A percentile compares a stretch with the other conserved stretches of the same genome.
These are phyloP conservation scores for Pseudofabraea citricarpa DNA, from an alignment of 2,329 filamentous ascomycete species.

Conservation along the genomic window DNA sequence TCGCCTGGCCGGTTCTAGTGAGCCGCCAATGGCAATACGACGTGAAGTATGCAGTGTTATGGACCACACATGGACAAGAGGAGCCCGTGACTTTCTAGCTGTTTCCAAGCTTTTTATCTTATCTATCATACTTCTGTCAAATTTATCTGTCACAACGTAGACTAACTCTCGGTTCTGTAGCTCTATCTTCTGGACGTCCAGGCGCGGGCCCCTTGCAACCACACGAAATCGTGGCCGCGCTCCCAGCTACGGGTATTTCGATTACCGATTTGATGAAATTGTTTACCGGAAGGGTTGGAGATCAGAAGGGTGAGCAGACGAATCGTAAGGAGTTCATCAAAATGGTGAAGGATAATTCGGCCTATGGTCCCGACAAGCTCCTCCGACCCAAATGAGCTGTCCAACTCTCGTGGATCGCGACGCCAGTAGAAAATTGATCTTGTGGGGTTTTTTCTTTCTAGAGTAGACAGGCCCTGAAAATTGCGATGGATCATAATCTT, in stretches of 20 bases:
- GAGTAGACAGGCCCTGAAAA: too few species aligned
- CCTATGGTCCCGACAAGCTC: slow-evolving; percentile 51
- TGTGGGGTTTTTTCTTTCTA: too few species aligned
- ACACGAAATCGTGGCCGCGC: slow-evolving; percentile 49
- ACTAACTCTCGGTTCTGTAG: slow-evolving; percentile 10
- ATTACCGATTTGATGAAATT: slow-evolving; percentile 48
- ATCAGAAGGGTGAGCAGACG: slow-evolving; percentile 45
- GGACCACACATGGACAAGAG: too few species aligned
- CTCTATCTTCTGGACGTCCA: slow-evolving; percentile 4
- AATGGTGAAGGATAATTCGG: slow-evolving; percentile 51
- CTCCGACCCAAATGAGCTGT: slow-evolving; percentile 25
- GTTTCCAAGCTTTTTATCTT: too few species aligned
- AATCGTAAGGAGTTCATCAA: slow-evolving; percentile 51
- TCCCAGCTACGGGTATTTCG: slow-evolving; percentile 48
- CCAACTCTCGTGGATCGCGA: too few species aligned
- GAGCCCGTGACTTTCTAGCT: too few species aligned
- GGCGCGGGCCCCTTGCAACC: slow-evolving; percentile 36
- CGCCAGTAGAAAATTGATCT: too few species aligned
- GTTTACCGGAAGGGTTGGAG: slow-evolving; percentile 48
- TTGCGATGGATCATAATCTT: too few species aligned
- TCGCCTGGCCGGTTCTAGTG: too few species aligned
- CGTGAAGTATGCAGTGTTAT: too few species aligned
- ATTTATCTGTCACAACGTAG: slow-evolving; percentile 12
- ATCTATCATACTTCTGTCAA: background rate
- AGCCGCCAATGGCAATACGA: too few species aligned